Evolutionary conservation across 306 rosid genomes (phyloP).

Genomic region (Vigna mungo): DNA sequence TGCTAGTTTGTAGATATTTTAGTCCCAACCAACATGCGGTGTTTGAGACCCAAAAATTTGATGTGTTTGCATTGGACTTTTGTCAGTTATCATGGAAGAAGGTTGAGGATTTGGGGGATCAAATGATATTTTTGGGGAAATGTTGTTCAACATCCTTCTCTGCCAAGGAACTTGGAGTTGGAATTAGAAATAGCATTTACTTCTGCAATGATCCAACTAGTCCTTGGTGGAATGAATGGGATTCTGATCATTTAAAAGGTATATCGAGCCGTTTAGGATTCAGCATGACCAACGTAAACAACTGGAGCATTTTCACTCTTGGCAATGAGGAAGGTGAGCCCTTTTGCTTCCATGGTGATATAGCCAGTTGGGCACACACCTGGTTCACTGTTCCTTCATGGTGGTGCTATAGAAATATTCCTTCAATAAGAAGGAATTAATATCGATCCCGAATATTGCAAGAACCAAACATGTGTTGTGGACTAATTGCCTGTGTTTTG

Average conservation of each 20-base stretch:
- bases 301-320: conserved; percentile 65
- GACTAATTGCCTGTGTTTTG: background rate
- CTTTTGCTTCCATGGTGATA: conserved; percentile 59
- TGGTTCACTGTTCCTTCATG: conserved; percentile 73
- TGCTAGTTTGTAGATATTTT: conserved; percentile 65
- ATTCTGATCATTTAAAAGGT: conserved; percentile 58
- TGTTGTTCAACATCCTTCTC: conserved; percentile 62
- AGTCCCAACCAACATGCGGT: conserved; percentile 38
- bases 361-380: conserved; percentile 55
- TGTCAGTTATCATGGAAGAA: conserved; percentile 54
- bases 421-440: conserved; percentile 3
- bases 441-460: background rate
- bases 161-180: conserved; percentile 55
- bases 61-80: conserved; percentile 52
- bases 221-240: conserved; percentile 86
- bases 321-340: conserved; percentile 20
- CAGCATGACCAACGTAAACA: conserved; percentile 42
- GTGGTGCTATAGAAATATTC: conserved; percentile 61
- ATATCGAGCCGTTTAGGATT: conserved; percentile 47
- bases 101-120: conserved; percentile 54
- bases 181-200: conserved; percentile 49
- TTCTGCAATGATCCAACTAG: conserved; percentile 59
- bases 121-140: conserved; percentile 61
- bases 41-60: conserved; percentile 55
- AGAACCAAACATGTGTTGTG: background rate